Evolutionary conservation across 495 filamentous ascomycete species (phyloP), one percentile per base, ranked within the genome.

Genomic region (Talaromyces thailandensis): DNA sequence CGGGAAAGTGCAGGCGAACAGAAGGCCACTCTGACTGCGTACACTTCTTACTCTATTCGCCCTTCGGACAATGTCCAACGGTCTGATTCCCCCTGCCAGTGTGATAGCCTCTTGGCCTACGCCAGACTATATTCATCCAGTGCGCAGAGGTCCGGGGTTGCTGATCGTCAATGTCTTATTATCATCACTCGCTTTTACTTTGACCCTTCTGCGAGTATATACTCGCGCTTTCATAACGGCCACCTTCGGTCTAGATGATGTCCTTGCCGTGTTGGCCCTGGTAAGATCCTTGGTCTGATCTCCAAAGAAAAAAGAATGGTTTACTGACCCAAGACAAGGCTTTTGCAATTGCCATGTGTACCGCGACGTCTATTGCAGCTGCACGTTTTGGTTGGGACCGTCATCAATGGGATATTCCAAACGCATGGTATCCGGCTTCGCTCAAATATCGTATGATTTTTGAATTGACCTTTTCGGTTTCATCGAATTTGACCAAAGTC

Each of bases 121-220:
- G n/a, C 76, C 82, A 4, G 85, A 86, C 66, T 82, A 82, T 68
- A 65, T 71, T 62, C 67, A 86, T 63, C 84, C 83, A 5, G 68
- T 71, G 24, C 80, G 77, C 4, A 79, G 81, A 56, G 83, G 82
- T 0, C 70, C 75, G 62, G 68, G 67, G 11, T 75, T 76, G 9
- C 64, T 77, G 53, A 65, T 81, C 18, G 67, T 82, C 57, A 82
- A 75, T 40, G 58, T 78, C 25, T 31, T 79, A 50, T 73, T 76
- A 51, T 61, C 70, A 11, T 45, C 58, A 6, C 28, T 84, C 7
- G 71, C 79, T 32, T 72, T 79, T 5, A 12, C 79, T 7, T 71
- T 79, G 21, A 71, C 60, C 12, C 16, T 29, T n/a, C 69, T 83
- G 29, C 77, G 82, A 28, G 65, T 84, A 12, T 83, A 81, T 61